Evolutionary conservation across 2,329 filamentous ascomycete species (phyloP).

Genomic region (Trichophyton mentagrophytes): DNA sequence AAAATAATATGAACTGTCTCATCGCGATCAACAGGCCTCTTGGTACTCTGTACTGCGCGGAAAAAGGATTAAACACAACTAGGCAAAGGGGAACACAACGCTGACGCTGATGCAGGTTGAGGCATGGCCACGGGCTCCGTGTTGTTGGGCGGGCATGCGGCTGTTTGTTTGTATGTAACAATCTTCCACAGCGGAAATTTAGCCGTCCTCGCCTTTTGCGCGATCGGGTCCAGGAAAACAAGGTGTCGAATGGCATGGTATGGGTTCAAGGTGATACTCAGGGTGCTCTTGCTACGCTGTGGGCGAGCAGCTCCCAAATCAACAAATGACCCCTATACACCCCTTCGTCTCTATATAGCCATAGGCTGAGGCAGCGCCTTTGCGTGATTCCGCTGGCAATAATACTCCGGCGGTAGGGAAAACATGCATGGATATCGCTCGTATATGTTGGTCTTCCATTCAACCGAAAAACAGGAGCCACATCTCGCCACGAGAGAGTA

Average conservation of each 20-base stretch:
- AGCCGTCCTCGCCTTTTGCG: too few relatives aligned
- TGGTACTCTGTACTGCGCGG: too few relatives aligned
- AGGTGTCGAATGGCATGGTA: not conserved
- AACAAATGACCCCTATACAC: not conserved
- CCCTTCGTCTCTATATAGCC: too few relatives aligned
- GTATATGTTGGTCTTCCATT: constrained; percentile 1
- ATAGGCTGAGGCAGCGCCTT: not conserved
- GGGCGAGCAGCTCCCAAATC: not conserved
- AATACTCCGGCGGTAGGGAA: not conserved
- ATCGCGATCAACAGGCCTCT: not conserved
- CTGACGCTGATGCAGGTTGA: not conserved
- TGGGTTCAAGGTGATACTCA: too few relatives aligned
- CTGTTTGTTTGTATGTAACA: not conserved
- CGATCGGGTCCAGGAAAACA: too few relatives aligned
- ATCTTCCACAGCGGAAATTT: not conserved
- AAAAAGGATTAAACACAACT: too few relatives aligned
- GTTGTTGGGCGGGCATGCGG: not conserved
- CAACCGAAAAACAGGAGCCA: not conserved
- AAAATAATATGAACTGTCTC: not conserved
- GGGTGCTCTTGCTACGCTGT: not conserved
- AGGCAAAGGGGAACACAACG: not conserved
- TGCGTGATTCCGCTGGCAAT: not conserved
- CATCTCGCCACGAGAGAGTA: not conserved
- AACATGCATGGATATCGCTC: not conserved
- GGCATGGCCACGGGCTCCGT: not conserved